Conservation (phyloP, 495 filamentous ascomycete genomes). For the Diplogelasinospora grovesii region DNA sequence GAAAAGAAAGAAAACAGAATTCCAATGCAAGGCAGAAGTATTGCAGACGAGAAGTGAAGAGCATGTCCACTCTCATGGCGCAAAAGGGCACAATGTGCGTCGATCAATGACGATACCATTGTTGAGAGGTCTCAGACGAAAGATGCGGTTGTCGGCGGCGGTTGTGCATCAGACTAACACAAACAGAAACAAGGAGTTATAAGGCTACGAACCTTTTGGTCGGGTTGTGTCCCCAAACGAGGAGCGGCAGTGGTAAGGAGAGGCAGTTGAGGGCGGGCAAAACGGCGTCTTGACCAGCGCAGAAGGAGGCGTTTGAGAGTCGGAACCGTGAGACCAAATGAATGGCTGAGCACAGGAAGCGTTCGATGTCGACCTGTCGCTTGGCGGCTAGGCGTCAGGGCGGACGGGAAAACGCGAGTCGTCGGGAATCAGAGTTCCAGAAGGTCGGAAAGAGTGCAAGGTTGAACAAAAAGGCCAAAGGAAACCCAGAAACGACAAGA, state of each 20-base stretch:
- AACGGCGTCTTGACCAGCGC: slow-evolving; percentile 10
- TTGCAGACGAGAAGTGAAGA: slow-evolving; percentile 17
- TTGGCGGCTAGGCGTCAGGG: slow-evolving; percentile 8
- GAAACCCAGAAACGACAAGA: neutral
- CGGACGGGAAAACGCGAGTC: too few relatives aligned
- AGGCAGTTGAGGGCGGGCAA: slow-evolving; percentile 5
- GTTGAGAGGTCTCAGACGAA: slow-evolving; percentile 8
- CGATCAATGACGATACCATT: too few relatives aligned
- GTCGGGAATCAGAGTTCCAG: too few relatives aligned
- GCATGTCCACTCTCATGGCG: too few relatives aligned
- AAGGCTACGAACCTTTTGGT: slow-evolving; percentile 8
- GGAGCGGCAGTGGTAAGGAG: slow-evolving; percentile 8
- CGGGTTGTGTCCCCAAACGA: slow-evolving; percentile 1
- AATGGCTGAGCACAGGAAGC: slow-evolving; percentile 13
- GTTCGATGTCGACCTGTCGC: slow-evolving; percentile 1
- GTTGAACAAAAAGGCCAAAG: neutral
- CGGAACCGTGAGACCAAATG: slow-evolving; percentile 17
- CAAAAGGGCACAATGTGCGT: too few relatives aligned
- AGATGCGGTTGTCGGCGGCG: slow-evolving; percentile 2
- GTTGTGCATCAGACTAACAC: too few relatives aligned
- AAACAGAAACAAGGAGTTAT: slow-evolving; percentile 1
- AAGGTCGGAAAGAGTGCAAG: neutral
- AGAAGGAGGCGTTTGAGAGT: slow-evolving; percentile 20
- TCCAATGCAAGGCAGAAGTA: too few relatives aligned
- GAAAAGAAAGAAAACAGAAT: slow-evolving; percentile 14